These are phyloP conservation scores for Mortierella claussenii DNA, from an alignment of 192 early-diverging fungal genomes.

Conservation along the genomic window DNA sequence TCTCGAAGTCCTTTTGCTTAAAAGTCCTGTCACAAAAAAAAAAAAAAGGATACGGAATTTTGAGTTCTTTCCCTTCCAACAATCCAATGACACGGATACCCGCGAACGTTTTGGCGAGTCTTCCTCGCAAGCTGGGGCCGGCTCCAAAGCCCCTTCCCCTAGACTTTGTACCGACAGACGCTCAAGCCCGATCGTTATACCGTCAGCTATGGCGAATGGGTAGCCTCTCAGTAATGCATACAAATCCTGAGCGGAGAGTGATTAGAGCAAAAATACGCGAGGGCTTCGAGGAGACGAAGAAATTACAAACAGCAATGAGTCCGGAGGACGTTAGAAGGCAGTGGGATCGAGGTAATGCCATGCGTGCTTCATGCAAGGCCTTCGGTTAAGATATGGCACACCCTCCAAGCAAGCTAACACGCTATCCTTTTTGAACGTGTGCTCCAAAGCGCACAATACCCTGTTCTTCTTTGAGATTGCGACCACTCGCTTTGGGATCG, in stretches of 20 bases:
- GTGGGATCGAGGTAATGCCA: slow-evolving; percentile 37
- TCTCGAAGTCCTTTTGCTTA: slow-evolving; percentile 1
- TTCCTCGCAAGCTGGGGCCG: slow-evolving; percentile 31
- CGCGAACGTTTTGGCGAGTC: slow-evolving; percentile 18
- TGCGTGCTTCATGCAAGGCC: neutral
- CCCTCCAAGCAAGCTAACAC: too few species aligned
- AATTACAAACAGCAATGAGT: neutral
- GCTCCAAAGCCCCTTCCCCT: slow-evolving; percentile 22
- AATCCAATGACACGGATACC: slow-evolving; percentile 42
- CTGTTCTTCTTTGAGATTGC: slow-evolving; percentile 42
- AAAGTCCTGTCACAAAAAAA: neutral
- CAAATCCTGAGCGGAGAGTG: slow-evolving; percentile 24
- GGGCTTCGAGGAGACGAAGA: slow-evolving; percentile 37
- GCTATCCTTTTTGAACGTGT: too few species aligned
- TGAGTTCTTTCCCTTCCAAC: neutral
- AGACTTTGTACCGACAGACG: slow-evolving; percentile 22
- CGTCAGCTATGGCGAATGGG: slow-evolving; percentile 41
- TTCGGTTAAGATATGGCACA: neutral
- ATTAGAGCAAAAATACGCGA: slow-evolving; percentile 38
- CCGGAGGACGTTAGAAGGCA: slow-evolving; percentile 10
- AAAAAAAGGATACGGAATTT: too few species aligned
- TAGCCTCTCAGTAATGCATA: slow-evolving; percentile 37
- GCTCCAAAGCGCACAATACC: slow-evolving; percentile 22
- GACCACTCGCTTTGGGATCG: slow-evolving; percentile 35
- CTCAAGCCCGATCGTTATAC: slow-evolving; percentile 42